Percentiles rank a stretch among this genome's conserved stretches.
Evolutionary conservation across 2,329 filamentous ascomycete species (phyloP).

Genomic region (Aspergillus jensenii): DNA sequence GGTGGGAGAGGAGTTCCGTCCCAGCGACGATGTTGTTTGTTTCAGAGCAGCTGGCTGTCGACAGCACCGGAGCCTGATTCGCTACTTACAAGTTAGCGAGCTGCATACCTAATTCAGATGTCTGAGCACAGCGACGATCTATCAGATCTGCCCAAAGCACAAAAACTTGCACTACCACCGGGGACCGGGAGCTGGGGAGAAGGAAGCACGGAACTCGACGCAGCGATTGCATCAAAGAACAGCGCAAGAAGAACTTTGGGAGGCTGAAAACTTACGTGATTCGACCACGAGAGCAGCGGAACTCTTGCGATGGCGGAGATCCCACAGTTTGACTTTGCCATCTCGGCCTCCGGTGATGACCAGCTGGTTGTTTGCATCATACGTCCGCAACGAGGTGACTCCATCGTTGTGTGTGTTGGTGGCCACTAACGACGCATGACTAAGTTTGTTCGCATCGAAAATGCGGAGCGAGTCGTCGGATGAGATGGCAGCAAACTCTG

Average conservation of each 20-base stretch:
- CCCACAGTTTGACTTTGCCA: slow-evolving; percentile 43
- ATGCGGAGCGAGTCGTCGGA: slow-evolving; percentile 47
- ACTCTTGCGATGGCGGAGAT: slow-evolving; percentile 33
- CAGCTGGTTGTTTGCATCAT: slow-evolving; percentile 26
- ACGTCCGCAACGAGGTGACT: slow-evolving; percentile 39
- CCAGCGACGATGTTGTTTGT: slow-evolving; percentile 55
- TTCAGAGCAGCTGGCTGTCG: slow-evolving; percentile 49
- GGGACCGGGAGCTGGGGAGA: neutral
- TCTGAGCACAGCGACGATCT: neutral
- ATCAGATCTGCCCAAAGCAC: neutral
- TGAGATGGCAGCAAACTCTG: slow-evolving; percentile 42
- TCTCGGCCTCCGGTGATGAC: slow-evolving; percentile 42
- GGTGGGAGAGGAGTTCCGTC: slow-evolving; percentile 51
- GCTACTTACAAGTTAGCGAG: slow-evolving; percentile 35
- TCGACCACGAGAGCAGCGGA: slow-evolving; percentile 34
- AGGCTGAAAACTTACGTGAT: slow-evolving; percentile 30
- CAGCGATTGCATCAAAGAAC: neutral
- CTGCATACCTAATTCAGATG: neutral
- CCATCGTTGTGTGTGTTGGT: slow-evolving; percentile 33
- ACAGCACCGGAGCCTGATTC: slow-evolving; percentile 52
- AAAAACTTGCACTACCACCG: neutral
- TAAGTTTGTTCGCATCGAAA: slow-evolving; percentile 38
- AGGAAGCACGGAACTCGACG: neutral
- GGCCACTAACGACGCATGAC: slow-evolving; percentile 29
- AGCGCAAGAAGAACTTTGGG: neutral